Percentiles rank a stretch among this genome's conserved stretches.
Evolutionary conservation across 108 stramenopile genomes (phyloP).

Genomic region (Nannochloropsis gaditana): DNA sequence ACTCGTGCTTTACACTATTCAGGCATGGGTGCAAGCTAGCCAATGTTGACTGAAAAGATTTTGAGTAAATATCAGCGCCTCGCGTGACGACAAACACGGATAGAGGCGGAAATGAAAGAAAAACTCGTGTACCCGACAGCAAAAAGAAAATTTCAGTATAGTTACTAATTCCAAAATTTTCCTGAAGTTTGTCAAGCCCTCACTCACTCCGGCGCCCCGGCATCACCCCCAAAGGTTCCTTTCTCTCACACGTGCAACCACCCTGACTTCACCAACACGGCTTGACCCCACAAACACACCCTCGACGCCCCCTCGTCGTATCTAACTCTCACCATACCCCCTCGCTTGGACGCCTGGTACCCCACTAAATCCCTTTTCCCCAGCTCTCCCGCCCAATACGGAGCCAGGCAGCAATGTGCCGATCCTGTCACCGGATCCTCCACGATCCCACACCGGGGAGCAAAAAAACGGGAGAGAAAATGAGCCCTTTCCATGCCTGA

Average conservation of each 20-base stretch:
- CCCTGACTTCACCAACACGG: constrained; percentile 30
- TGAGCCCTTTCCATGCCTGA: constrained; percentile 20
- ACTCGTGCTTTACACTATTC: no score
- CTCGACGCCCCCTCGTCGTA: constrained; percentile 11
- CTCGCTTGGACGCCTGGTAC: constrained; percentile 73
- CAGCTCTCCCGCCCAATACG: constrained; percentile 74
- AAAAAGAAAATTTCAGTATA: not conserved
- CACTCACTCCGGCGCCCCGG: not conserved
- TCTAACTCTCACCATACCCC: constrained; percentile 55
- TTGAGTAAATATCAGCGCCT: no score
- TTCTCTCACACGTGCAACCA: constrained; percentile 14
- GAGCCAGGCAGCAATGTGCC: constrained; percentile 83
- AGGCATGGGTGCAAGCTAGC: no score
- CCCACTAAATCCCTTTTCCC: constrained; percentile 67
- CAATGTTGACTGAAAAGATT: no score
- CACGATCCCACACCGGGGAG: constrained; percentile 80
- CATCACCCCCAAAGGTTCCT: not conserved
- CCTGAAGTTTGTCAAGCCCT: not conserved
- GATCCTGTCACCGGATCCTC: constrained; percentile 97
- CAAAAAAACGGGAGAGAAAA: constrained; percentile 86
- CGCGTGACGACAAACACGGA: no score
- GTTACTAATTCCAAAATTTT: not conserved
- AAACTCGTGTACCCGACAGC: no score
- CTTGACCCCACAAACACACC: constrained; percentile 32
- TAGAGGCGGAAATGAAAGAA: no score